Base-by-base conservation (phyloP, 1,284 basidiomycete genomes). In the Ganoderma leucocontextum region DNA sequence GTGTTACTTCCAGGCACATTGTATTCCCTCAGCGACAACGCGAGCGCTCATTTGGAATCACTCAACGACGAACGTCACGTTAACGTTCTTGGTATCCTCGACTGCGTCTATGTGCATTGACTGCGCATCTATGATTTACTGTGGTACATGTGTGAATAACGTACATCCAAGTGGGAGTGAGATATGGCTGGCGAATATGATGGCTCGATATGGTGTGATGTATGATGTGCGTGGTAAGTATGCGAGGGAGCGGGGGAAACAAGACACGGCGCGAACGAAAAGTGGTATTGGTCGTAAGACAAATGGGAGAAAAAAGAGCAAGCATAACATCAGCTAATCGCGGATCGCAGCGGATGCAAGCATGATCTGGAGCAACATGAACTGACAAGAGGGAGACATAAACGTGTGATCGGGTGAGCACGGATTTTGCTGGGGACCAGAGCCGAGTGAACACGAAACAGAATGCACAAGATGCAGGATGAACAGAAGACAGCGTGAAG, bases 121-220 rank as follows among this genome's bases (percentile, higher is more conserved):
- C 59, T 66, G 66, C 60, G 65, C 69, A 68, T 72, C 69, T 72
- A 72, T 53, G 58, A 59, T 64, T 65, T 69, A 69, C 71, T 65
- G 71, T 67, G 53, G 58, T 72, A 72, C 71, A 72, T 72, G 71
- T 49, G 52, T 25, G 35, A 35, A 8, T 70, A 68, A 33, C 67
- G 69, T 72, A 72, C 71, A 72, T 69, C 69, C 71, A 53, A 59
- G 66, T 47, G 60, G 62, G 22, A 53, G 47, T 59, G 64, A 59
- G 58, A 60, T 57, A 57, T 44, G 52, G 22, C 9, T 60, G 49
- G 41, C 59, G 58, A 62, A 63, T 63, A 57, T 44, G 53, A 47
- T 66, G 55, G 13, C 39, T 61, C 19, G 66, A 60, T 61, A 67
- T 58, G 70, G 36, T 64, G 58, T 58, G 52, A 64, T 52, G 44